Evolutionary conservation across 495 filamentous ascomycete genomes (phyloP), one percentile per base, ranked within the genome.

Genomic region (Letharia lupina): DNA sequence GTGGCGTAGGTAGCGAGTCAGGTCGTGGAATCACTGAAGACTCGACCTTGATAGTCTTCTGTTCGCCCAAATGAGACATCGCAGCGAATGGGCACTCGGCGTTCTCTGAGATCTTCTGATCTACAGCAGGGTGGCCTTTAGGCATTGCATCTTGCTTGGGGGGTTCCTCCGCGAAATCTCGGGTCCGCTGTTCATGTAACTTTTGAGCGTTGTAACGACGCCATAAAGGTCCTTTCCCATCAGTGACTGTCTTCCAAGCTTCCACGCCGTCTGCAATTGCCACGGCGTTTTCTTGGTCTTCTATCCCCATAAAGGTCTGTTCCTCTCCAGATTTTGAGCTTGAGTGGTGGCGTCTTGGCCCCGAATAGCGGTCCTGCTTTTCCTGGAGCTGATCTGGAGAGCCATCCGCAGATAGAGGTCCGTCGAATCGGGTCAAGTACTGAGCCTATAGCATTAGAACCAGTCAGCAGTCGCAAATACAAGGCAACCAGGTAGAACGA

Each of bases 51-150:
- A 35, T 12, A 60, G 35, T 16, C 4, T 61, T 31, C 33, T 63
- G 67, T 47, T 64, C 37, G 52, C 35, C 44, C 20, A 59, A 33
- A 61, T 62, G 73, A n/a, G 72, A 70, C 23, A 70, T 69, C 72
- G 69, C 71, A 60, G 78, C 74, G 61, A 82, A 81, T 8, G 81
- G 81, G 62, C 80, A 83, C 41, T 74, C 75, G 57, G 79, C 64
- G 64, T 72, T 76, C 2, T 60, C 50, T 18, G 13, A 6, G 16
- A 15, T 37, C 23, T 62, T n/a, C n/a, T 58, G 37, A 23, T 54
- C 45, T 15, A 69, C 47, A 7, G 52, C 41, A n/a, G 47, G 61
- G 57, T 67, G 61, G 41, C 54, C 66, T 33, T 42, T 33, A n/a
- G 61, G 54, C 2, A 64, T 12, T 12, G 18, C 7, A 20, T 42